Percentiles rank a stretch among this genome's conserved stretches.
phyloP scores from a whole-genome alignment of 768 basidiomycete genomes.

The Termitomyces bulborhizus region DNA sequence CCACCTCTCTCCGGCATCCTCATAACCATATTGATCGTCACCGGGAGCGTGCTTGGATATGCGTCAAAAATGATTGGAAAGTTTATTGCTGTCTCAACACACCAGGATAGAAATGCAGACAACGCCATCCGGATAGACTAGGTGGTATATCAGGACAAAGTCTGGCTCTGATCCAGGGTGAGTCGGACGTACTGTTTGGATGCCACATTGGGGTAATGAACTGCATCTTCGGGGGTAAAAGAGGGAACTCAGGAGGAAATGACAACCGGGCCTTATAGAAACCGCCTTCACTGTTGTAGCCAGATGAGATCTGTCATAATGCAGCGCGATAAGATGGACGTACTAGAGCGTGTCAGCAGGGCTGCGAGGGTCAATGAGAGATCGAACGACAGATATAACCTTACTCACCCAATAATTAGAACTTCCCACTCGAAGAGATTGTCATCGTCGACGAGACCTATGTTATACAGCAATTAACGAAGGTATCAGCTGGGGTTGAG shows the following conservation, averaged over 20 bases:
- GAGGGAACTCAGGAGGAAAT: slow-evolving; percentile 88
- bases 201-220: slow-evolving; percentile 97
- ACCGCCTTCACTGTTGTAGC: slow-evolving; percentile 76
- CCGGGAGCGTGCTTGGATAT: slow-evolving; percentile 79
- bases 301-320: slow-evolving; percentile 11
- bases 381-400: slow-evolving; percentile 3
- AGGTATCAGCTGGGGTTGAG: slow-evolving; percentile 15
- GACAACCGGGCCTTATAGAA: slow-evolving; percentile 88
- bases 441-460: slow-evolving; percentile 90
- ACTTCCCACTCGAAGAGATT: slow-evolving; percentile 98
- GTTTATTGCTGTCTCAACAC: slow-evolving; percentile 16
- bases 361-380: slow-evolving; percentile 33
- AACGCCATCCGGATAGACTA: slow-evolving; percentile 88
- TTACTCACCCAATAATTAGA: slow-evolving; percentile 81
- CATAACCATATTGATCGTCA: slow-evolving; percentile 95
- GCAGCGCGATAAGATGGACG: slow-evolving; percentile 15
- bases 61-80: slow-evolving; percentile 4
- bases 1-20: slow-evolving; percentile 97
- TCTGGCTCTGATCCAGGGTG: background rate
- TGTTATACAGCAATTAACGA: slow-evolving; percentile 21
- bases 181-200: slow-evolving; percentile 76
- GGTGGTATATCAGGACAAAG: slow-evolving; percentile 5
- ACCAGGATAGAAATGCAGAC: slow-evolving; percentile 97
- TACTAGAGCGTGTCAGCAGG: slow-evolving; percentile 93
- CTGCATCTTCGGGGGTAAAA: slow-evolving; percentile 91